A percentile compares a stretch with the other conserved stretches of the same genome.
Evolutionary conservation across 2,329 filamentous ascomycete genomes (phyloP).

Genomic region (Dothistroma pini): DNA sequence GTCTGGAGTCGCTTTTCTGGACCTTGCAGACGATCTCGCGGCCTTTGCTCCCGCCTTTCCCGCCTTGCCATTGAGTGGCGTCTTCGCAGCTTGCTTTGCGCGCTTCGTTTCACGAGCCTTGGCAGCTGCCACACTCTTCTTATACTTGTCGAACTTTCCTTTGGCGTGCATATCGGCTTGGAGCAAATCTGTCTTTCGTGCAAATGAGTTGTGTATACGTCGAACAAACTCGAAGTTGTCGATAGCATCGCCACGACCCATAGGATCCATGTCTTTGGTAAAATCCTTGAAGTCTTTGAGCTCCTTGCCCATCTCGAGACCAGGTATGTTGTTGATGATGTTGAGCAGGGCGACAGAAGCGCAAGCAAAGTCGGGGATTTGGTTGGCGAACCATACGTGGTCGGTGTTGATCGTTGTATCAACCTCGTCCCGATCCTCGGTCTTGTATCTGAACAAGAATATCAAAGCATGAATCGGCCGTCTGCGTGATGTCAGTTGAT

Average conservation of each 20-base stretch:
- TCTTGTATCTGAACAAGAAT: constrained; percentile 72
- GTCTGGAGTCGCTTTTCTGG: constrained; percentile 5
- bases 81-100: constrained; percentile 27
- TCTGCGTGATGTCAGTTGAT: constrained; percentile 43
- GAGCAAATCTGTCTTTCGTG: constrained; percentile 73
- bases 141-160: constrained; percentile 45
- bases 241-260: constrained; percentile 71
- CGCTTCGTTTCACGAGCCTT: constrained; percentile 30
- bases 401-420: constrained; percentile 53
- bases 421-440: constrained; percentile 47
- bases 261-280: constrained; percentile 65
- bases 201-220: constrained; percentile 82
- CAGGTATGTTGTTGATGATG: constrained; percentile 79
- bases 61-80: constrained; percentile 6
- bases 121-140: constrained; percentile 31
- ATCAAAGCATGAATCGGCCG: constrained; percentile 81
- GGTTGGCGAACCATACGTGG: constrained; percentile 90
- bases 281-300: constrained; percentile 69
- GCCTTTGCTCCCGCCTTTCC: constrained; percentile 1
- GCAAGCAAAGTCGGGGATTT: constrained; percentile 81
- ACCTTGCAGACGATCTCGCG: constrained; percentile 5
- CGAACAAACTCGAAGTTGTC: constrained; percentile 73
- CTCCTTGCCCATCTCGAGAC: constrained; percentile 64
- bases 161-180: constrained; percentile 64
- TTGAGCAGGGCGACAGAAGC: constrained; percentile 91